phyloP scores from a whole-genome alignment of 2,329 filamentous ascomycete species.

The Aspergillus thermomutatus region DNA sequence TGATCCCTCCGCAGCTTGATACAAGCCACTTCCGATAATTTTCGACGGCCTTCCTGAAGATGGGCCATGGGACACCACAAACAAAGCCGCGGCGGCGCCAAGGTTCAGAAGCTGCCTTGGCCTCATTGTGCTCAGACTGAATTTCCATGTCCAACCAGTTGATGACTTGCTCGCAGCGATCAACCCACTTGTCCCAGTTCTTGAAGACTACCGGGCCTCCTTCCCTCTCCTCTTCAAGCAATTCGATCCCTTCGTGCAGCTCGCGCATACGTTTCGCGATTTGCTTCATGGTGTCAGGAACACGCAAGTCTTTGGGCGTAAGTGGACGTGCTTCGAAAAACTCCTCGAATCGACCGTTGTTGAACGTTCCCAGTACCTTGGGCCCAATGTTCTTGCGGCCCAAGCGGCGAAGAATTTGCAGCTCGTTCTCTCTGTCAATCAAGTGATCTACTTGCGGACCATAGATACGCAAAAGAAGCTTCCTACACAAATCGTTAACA shows the following conservation, averaged over 20 bases:
- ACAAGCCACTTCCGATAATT: constrained; percentile 75
- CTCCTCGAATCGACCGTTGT: constrained; percentile 93
- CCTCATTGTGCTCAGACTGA: constrained; percentile 42
- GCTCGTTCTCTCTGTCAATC: constrained; percentile 87
- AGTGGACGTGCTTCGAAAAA: constrained; percentile 83
- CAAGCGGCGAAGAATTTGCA: constrained; percentile 79
- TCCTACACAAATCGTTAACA: constrained; percentile 42
- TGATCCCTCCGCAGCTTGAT: constrained; percentile 64
- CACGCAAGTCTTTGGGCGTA: constrained; percentile 70
- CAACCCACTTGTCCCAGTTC: constrained; percentile 94
- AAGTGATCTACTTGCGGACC: constrained; percentile 93
- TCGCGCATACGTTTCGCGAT: constrained; percentile 98
- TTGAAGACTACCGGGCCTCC: constrained; percentile 80
- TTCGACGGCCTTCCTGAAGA: constrained; percentile 70
- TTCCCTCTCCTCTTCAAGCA: constrained; percentile 73
- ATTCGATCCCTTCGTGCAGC: constrained; percentile 86
- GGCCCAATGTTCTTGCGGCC: constrained; percentile 92
- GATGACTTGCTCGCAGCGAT: constrained; percentile 53
- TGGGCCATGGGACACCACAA: constrained; percentile 77
- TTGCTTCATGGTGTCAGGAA: constrained; percentile 78
- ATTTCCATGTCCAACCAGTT: constrained; percentile 59
- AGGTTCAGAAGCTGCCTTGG: constrained; percentile 43
- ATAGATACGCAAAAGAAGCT: constrained; percentile 86
- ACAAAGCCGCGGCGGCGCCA: constrained; percentile 74
- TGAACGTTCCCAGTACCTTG: constrained; percentile 83